Evolutionary conservation across 345 rosid genomes (phyloP), one percentile per base, ranked within the genome.

Genomic region (Aurinia saxatilis): DNA sequence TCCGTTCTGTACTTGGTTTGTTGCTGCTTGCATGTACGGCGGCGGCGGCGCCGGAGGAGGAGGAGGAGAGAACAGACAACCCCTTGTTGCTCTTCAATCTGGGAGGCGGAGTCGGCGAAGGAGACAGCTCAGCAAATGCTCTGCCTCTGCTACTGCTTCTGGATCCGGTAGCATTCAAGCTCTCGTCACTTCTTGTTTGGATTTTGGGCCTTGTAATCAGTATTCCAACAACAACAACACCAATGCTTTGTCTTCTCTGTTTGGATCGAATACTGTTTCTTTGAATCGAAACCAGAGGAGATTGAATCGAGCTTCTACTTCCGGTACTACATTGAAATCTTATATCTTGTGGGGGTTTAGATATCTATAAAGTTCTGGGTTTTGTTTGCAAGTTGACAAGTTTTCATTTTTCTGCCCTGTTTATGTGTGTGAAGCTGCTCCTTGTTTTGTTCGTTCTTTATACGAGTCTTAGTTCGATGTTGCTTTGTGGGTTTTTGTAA

Each of bases 1-100:
- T 77, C 91, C 97, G 54, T 48, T 90, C 39, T 87, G 97, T 82
- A 85, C 97, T 48, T 90, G 97, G 88, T 68, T 90, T 14, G 81
- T 85, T 60, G 91, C 93, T 4, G 81, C 95, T 57, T 90, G 89
- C 91, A 84, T 90, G 91, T 83, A 93, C 30, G 74, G 78, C 81
- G 40, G 14, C 67, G 69, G 41, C 65, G 67, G 84, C 73, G n/a
- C n/a, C 30, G 74, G 78, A 80, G 40, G 14, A 65, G 69, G 41
- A 63, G 67, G 84, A 71, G 60, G 77, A 57, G 68, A 57, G 1
- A 14, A 18, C 40, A 73, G 59, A 21, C 57, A 50, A 6, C 67
- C 18, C 44, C 49, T 71, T 54, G 60, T 71, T 54, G 60, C 65
- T 54, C 30, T 65, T 33, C 55, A 72, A 49, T 75, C 77, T 39